Base-by-base conservation (phyloP, 306 rosid genomes). In the Lathyrus oleraceus region DNA sequence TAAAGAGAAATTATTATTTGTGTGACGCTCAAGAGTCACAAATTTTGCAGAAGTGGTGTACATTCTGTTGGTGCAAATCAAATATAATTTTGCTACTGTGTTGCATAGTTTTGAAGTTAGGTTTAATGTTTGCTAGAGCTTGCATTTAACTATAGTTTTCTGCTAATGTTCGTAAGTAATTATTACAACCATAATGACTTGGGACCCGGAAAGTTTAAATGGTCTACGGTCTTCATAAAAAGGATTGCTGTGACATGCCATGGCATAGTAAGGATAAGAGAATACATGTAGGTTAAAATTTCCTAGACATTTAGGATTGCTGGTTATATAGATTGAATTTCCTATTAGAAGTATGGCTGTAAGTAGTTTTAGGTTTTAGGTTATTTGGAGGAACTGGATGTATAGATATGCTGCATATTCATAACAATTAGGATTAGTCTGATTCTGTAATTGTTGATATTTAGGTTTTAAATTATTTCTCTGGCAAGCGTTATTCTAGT, bases 1-100 rank as follows among this genome's bases (percentile, higher is more conserved):
- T 58, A 66, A 77, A 66, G 66, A 38, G 52, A 68, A 72, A 3
- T 79, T 69, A 39, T 62, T 83, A 64, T 69, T 64, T 68, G 69
- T 77, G 57, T 66, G 65, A 28, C 52, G 13, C 59, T 61, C 65
- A 59, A 20, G 72, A 45, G 67, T 76, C 61, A 23, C 61, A 74
- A 73, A 83, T 66, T 65, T 72, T 43, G 68, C 69, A 36, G 65
- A 72, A 49, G 42, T 62, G 57, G 38, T 79, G 53, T 69, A 62
- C 11, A 21, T 79, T 64, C 52, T 79, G 47, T 67, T 75, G 78
- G 70, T 53, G 64, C 67, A 54, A 52, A 36, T 60, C 64, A 45
- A 28, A 66, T 71, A 44, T 78, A 17, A 52, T 17, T 66, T 67
- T 47, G 49, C 47, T 67, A 35, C 16, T 23, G 3, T 49, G 70